Percentiles rank a stretch among this genome's conserved stretches.
phyloP scores from a whole-genome alignment of 495 filamentous ascomycete genomes.

The Trichodelitschia bisporula region DNA sequence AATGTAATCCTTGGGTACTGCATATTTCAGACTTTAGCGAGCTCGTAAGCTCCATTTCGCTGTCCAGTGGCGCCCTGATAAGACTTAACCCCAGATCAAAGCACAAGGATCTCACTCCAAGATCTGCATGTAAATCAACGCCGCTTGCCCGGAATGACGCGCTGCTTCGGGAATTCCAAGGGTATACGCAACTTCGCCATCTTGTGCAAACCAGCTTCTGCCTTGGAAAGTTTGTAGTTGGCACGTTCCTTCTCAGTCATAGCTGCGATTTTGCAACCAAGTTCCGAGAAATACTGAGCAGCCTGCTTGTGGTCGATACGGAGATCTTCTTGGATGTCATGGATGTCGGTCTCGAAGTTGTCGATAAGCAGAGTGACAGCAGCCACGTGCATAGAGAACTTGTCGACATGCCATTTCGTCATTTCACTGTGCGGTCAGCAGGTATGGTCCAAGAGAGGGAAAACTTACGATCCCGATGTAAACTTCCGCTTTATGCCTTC shows the following conservation, averaged over 20 bases:
- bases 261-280: slow-evolving; percentile 41
- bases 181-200: slow-evolving; percentile 53
- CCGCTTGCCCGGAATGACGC: slow-evolving; percentile 23
- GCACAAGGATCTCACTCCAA: too few species aligned
- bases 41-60: too few species aligned
- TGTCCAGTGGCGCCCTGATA: too few species aligned
- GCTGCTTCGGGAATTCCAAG: slow-evolving; percentile 49
- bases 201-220: slow-evolving; percentile 31
- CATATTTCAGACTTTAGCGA: too few species aligned
- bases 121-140: too few species aligned
- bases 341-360: slow-evolving; percentile 51
- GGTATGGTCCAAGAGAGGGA: slow-evolving; percentile 15
- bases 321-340: slow-evolving; percentile 55
- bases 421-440: slow-evolving; percentile 6
- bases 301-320: slow-evolving; percentile 38
- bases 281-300: slow-evolving; percentile 50
- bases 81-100: too few species aligned
- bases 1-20: too few species aligned
- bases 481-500: not conserved
- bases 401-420: slow-evolving; percentile 18
- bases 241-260: slow-evolving; percentile 24
- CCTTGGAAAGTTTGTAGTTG: slow-evolving; percentile 26
- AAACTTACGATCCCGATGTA: not conserved
- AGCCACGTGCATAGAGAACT: slow-evolving; percentile 18
- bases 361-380: slow-evolving; percentile 35